phyloP scores from a whole-genome alignment of 768 basidiomycete species.

The Pleurotus giganteus region DNA sequence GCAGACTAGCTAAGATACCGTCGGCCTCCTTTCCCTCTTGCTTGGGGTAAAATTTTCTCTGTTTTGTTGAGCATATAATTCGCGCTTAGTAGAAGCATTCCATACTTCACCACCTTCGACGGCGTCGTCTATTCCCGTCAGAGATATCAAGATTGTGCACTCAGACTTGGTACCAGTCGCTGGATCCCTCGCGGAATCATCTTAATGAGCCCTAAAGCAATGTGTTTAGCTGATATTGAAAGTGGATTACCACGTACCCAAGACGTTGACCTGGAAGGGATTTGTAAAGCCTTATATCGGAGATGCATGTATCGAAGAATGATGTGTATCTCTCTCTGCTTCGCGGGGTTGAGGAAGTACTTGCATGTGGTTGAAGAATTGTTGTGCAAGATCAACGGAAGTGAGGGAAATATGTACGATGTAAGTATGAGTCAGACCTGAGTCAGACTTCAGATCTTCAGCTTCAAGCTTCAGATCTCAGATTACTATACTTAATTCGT shows the following conservation, averaged over 20 bases:
- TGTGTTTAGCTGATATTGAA: slow-evolving; percentile 13
- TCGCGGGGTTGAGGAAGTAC: slow-evolving; percentile 44
- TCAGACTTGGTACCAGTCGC: slow-evolving; percentile 63
- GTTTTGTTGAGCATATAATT: not conserved
- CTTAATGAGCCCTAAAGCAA: slow-evolving; percentile 55
- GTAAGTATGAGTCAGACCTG: not conserved
- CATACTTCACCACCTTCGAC: slow-evolving; percentile 68
- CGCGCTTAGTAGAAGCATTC: not conserved
- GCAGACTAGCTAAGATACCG: slow-evolving; percentile 49
- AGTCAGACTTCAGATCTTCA: not conserved
- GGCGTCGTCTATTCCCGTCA: slow-evolving; percentile 71
- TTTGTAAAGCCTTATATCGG: slow-evolving; percentile 74
- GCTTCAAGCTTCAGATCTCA: not conserved
- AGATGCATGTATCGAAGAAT: slow-evolving; percentile 61
- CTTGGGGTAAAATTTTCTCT: slow-evolving; percentile 73
- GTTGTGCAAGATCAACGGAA: slow-evolving; percentile 56
- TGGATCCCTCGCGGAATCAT: slow-evolving; percentile 63
- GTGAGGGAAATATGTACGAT: slow-evolving; percentile 62
- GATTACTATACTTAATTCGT: not conserved
- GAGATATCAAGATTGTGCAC: slow-evolving; percentile 76
- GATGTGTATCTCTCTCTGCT: slow-evolving; percentile 23
- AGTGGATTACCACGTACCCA: slow-evolving; percentile 34
- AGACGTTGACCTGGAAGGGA: slow-evolving; percentile 66
- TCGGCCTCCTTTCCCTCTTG: slow-evolving; percentile 47
- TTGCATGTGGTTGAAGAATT: slow-evolving; percentile 56